Conservation (phyloP, 2,329 filamentous ascomycete genomes). For the Ophiocordyceps camponoti-saundersi region DNA sequence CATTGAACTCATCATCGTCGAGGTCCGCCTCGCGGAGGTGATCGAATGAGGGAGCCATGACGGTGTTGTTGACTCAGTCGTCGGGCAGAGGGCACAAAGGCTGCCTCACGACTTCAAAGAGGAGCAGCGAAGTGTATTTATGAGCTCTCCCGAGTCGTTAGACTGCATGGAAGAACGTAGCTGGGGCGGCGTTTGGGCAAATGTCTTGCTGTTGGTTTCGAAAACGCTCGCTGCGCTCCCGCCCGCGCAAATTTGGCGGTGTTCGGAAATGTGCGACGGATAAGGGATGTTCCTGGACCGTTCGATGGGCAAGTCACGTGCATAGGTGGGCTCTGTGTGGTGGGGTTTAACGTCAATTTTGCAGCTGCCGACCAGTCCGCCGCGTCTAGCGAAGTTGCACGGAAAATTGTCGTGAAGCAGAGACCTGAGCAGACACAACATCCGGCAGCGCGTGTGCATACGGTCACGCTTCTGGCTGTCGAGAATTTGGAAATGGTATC, state of each 20-base stretch:
- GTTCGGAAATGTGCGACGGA: slow-evolving; percentile 23
- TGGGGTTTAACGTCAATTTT: background rate
- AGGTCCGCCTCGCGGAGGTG: slow-evolving; percentile 83
- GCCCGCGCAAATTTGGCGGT: slow-evolving; percentile 21
- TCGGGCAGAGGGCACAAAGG: background rate
- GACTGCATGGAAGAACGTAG: background rate
- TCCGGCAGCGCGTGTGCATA: background rate
- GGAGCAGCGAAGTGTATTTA: background rate
- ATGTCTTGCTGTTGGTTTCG: background rate
- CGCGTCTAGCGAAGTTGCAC: background rate
- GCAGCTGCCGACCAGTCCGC: background rate
- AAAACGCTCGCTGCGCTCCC: background rate
- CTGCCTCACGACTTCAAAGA: background rate
- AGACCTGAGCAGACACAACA: background rate
- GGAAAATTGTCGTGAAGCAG: background rate
- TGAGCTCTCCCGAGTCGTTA: background rate
- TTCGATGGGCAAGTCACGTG: slow-evolving; percentile 25
- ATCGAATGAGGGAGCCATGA: slow-evolving; percentile 81
- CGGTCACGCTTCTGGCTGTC: background rate
- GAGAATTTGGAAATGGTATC: background rate
- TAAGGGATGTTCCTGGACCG: slow-evolving; percentile 20
- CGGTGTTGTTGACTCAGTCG: slow-evolving; percentile 20
- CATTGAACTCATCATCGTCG: slow-evolving; percentile 69
- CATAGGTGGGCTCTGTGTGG: slow-evolving; percentile 3
- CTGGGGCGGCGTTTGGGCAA: background rate